These are phyloP conservation scores for Trichoderma asperelloides DNA, from an alignment of 495 filamentous ascomycete species.

Conservation along the genomic window DNA sequence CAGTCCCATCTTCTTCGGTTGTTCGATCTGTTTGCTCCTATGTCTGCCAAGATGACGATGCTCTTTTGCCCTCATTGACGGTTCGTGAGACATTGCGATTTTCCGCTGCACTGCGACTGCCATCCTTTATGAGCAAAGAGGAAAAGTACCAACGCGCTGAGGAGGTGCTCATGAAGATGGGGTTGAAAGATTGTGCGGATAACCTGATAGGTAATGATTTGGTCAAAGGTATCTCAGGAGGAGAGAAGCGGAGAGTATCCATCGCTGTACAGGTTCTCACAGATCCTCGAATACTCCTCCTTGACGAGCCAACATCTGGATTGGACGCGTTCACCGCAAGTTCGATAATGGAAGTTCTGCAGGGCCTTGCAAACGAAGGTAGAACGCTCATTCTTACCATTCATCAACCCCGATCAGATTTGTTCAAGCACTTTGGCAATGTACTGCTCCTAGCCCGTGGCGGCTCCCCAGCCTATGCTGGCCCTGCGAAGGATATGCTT, in stretches of 20 bases:
- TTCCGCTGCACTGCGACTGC: constrained; percentile 58
- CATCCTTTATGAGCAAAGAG: constrained; percentile 52
- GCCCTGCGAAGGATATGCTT: constrained; percentile 55
- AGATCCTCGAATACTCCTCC: constrained; percentile 56
- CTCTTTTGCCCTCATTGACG: constrained; percentile 61
- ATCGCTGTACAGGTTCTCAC: constrained; percentile 71
- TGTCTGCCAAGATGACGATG: constrained; percentile 69
- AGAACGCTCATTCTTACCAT: constrained; percentile 65
- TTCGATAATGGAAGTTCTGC: constrained; percentile 64
- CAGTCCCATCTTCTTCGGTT: constrained; percentile 53
- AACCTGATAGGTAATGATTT: constrained; percentile 61
- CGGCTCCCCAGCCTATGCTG: constrained; percentile 57
- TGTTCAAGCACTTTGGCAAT: constrained; percentile 61
- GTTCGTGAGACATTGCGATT: constrained; percentile 64
- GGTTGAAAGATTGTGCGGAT: constrained; percentile 67
- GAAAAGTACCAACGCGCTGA: constrained; percentile 60
- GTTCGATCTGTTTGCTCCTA: constrained; percentile 63
- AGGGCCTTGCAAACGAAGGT: constrained; percentile 60
- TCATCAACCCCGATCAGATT: constrained; percentile 64
- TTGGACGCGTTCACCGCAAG: constrained; percentile 68
- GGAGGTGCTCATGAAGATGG: constrained; percentile 62
- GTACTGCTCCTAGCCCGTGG: constrained; percentile 62
- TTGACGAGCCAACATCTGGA: constrained; percentile 70
- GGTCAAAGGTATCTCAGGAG: constrained; percentile 68
- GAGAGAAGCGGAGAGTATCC: constrained; percentile 64